Percentiles rank a stretch among this genome's conserved stretches.
Conservation (phyloP, 225 moss, liverwort and hornwort species). For the Antitrichia curtipendula region DNA sequence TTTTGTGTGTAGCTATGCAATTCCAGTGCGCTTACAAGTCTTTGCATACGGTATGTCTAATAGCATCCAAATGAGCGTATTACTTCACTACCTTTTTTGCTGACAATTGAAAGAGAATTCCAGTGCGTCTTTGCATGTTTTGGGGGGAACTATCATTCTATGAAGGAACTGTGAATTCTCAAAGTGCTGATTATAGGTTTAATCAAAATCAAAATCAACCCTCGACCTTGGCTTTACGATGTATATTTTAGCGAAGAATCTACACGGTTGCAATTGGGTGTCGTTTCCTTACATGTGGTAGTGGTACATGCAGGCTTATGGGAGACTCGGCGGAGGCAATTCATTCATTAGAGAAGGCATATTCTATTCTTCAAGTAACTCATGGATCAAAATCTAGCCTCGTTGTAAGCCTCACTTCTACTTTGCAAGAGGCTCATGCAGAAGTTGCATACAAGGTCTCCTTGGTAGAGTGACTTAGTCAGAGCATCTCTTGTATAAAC, state of each 20-base stretch:
- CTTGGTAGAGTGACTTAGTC: background rate
- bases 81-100: background rate
- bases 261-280: background rate
- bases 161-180: background rate
- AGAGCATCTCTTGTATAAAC: background rate
- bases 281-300: background rate
- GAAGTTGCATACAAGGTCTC: slow-evolving; percentile 40
- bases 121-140: background rate
- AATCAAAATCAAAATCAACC: background rate
- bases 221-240: background rate
- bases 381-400: slow-evolving; percentile 58
- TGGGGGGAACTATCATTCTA: background rate
- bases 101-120: background rate
- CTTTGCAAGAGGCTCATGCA: slow-evolving; percentile 54
- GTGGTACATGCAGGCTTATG: slow-evolving; percentile 37
- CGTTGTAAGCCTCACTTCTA: slow-evolving; percentile 35
- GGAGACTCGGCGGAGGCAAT: slow-evolving; percentile 41
- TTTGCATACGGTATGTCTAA: background rate
- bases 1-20: background rate
- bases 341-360: slow-evolving; percentile 33
- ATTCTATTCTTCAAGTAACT: slow-evolving; percentile 49
- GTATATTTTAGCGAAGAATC: background rate
- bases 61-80: background rate
- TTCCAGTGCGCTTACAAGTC: background rate
- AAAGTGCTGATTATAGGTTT: background rate